Conservation (phyloP, 2,329 filamentous ascomycete species). For the Camillea tinctor region DNA sequence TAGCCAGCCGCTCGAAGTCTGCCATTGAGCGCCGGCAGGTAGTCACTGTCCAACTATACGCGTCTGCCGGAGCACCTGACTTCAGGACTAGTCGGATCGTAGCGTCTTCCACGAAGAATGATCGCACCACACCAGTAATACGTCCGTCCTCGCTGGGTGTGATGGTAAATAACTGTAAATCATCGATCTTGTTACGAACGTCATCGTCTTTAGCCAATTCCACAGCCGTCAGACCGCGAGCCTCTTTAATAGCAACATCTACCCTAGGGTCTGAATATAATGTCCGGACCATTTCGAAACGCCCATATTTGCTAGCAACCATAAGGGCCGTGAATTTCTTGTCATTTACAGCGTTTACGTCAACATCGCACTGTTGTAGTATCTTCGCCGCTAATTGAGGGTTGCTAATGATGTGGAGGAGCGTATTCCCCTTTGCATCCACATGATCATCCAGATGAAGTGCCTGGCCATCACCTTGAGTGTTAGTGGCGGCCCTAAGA, state of each 20-base stretch:
- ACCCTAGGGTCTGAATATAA: slow-evolving; percentile 87
- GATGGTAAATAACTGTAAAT: slow-evolving; percentile 80
- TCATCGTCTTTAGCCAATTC: slow-evolving; percentile 98
- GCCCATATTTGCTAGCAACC: slow-evolving; percentile 97
- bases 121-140: slow-evolving; percentile 88
- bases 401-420: slow-evolving; percentile 94
- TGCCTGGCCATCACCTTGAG: slow-evolving; percentile 75
- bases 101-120: slow-evolving; percentile 96
- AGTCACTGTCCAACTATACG: slow-evolving; percentile 86
- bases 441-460: slow-evolving; percentile 91
- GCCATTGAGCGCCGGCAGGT: slow-evolving; percentile 84
- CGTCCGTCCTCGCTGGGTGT: slow-evolving; percentile 70
- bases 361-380: slow-evolving; percentile 82
- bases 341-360: slow-evolving; percentile 93
- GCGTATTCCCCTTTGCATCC: slow-evolving; percentile 87
- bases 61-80: slow-evolving; percentile 80
- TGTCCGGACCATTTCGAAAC: slow-evolving; percentile 86
- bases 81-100: slow-evolving; percentile 92
- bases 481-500: slow-evolving; percentile 67
- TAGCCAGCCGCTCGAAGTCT: slow-evolving; percentile 89
- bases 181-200: slow-evolving; percentile 92
- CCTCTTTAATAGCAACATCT: slow-evolving; percentile 79
- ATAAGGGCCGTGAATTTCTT: slow-evolving; percentile 94
- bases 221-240: slow-evolving; percentile 86
- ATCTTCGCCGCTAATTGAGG: slow-evolving; percentile 72